Conservation (phyloP, 2,329 filamentous ascomycete genomes). For the Fusarium bulbicola region DNA sequence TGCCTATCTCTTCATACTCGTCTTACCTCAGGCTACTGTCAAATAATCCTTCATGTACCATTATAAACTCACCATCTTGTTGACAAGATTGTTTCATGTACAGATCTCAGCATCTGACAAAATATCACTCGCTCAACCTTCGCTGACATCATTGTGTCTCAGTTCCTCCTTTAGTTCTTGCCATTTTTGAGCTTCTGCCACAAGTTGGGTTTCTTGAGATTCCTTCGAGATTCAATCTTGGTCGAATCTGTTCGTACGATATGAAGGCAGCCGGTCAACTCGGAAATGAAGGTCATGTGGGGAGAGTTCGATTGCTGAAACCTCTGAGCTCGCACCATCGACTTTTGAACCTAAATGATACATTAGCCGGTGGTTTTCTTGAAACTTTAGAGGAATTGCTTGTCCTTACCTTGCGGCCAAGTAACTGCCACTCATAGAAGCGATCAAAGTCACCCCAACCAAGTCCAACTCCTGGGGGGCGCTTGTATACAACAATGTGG, state of each 20-base stretch:
- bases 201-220: neutral
- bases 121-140: neutral
- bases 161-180: too few species aligned
- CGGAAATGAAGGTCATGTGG: neutral
- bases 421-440: neutral
- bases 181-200: neutral
- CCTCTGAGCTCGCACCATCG: neutral
- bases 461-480: neutral
- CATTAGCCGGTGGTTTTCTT: neutral
- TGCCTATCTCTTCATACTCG: neutral
- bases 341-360: neutral
- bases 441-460: constrained; percentile 1
- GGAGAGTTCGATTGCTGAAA: neutral
- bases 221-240: neutral
- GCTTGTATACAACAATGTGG: neutral
- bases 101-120: neutral
- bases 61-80: neutral
- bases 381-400: neutral
- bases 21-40: too few species aligned
- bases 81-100: neutral
- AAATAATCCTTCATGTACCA: neutral
- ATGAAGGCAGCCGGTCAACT: neutral
- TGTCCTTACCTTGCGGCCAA: constrained; percentile 50
- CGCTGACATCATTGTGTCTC: neutral
- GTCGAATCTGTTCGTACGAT: neutral